Evolutionary conservation across 2,329 filamentous ascomycete genomes (phyloP).

Genomic region (Pestalotiopsis sp.): DNA sequence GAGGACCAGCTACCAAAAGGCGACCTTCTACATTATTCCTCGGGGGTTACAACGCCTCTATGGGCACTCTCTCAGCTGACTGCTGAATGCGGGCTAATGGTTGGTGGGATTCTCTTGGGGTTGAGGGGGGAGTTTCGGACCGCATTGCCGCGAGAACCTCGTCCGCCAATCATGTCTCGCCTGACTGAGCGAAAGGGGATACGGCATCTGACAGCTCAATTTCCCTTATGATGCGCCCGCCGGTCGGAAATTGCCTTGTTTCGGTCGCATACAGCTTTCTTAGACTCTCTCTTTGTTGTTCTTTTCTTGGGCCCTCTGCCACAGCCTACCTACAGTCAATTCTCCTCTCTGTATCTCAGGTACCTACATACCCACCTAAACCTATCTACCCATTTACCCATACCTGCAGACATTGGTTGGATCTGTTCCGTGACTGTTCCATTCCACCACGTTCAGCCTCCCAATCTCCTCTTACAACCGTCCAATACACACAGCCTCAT

Average conservation of each 20-base stretch:
- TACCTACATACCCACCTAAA: not conserved
- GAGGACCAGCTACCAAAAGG: not conserved
- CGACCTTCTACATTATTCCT: not conserved
- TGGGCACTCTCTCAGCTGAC: constrained; percentile 7
- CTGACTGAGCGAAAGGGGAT: constrained; percentile 7
- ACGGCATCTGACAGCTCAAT: constrained; percentile 17
- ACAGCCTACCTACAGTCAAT: not conserved
- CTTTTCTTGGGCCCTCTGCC: not conserved
- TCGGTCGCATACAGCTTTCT: constrained; percentile 23
- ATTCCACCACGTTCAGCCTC: not conserved
- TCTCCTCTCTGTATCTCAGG: not conserved
- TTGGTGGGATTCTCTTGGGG: constrained; percentile 11
- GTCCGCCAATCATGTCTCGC: constrained; percentile 11
- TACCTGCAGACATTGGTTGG: not conserved
- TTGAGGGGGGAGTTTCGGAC: constrained; percentile 6
- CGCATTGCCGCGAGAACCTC: constrained; percentile 12
- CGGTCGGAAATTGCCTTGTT: constrained; percentile 10
- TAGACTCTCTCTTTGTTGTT: not conserved
- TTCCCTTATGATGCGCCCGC: constrained; percentile 12
- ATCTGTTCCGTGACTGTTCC: not conserved
- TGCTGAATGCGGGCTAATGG: not conserved
- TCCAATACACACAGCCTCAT: not conserved
- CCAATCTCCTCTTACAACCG: not conserved
- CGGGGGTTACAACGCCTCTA: constrained; percentile 10
- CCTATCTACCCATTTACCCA: not conserved